Percentiles rank a stretch among this genome's conserved stretches.
phyloP scores from a whole-genome alignment of 2,329 filamentous ascomycete genomes.

The Alternaria solani region DNA sequence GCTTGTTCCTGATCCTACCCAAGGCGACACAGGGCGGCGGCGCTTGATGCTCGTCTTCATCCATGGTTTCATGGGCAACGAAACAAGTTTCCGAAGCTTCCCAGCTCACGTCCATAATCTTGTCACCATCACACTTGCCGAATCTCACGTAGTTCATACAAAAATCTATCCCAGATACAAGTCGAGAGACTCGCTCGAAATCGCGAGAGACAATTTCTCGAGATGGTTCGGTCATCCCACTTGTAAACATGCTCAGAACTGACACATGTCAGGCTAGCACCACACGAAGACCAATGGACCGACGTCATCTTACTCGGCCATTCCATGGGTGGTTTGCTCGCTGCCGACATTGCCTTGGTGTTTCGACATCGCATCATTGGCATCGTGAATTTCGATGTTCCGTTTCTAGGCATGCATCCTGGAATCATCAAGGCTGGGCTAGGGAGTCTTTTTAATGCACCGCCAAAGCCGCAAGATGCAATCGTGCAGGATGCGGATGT shows the following conservation, averaged over 20 bases:
- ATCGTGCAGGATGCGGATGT: conserved; percentile 21
- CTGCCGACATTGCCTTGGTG: conserved; percentile 79
- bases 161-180: conserved; percentile 86
- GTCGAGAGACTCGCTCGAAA: conserved; percentile 73
- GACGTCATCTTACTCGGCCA: conserved; percentile 87
- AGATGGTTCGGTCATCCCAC: conserved; percentile 62
- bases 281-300: conserved; percentile 75
- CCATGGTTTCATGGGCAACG: conserved; percentile 89
- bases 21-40: conserved; percentile 50
- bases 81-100: conserved; percentile 86
- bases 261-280: conserved; percentile 66
- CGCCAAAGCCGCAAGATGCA: conserved; percentile 39
- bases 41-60: conserved; percentile 81
- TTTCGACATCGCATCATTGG: conserved; percentile 82
- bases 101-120: conserved; percentile 85
- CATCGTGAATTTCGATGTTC: conserved; percentile 82
- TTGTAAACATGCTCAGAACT: conserved; percentile 1
- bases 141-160: conserved; percentile 82
- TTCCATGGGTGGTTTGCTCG: conserved; percentile 86
- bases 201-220: conserved; percentile 84
- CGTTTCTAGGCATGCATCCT: conserved; percentile 87
- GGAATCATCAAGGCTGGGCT: conserved; percentile 85
- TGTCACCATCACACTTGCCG: conserved; percentile 70
- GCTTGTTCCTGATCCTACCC: conserved; percentile 49
- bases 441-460: conserved; percentile 73